Base-by-base conservation (phyloP, 1,284 basidiomycete species). In the Chiua sp. region DNA sequence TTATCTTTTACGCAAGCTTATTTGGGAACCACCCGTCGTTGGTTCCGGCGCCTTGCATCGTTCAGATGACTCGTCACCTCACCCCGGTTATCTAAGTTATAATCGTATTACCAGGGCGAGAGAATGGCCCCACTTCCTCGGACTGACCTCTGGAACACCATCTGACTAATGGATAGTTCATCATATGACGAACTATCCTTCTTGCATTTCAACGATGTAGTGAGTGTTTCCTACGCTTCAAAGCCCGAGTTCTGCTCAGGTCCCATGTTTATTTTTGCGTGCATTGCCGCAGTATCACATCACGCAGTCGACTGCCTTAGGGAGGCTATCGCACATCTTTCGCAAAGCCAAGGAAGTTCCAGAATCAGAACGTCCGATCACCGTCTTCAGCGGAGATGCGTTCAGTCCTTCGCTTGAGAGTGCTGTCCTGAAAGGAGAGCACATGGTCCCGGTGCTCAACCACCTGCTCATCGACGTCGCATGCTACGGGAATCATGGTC, bases 371-470 rank as follows among this genome's bases (percentile, higher is more conserved):
- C 35, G 35, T 22, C 51, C 53, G 35, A 49, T 57, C 20, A 53
- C 33, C 20, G n/a, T 58, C 22, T 65, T 58, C 55, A 56, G 59
- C 15, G 62, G 66, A 23, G 69, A 72, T 47, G 57, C 51, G 0
- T 61, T 64, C 46, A 63, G 63, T 22, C 71, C 64, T 18, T 67
- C 68, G 13, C 59, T 64, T 4, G 65, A 65, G 59, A 64, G 59
- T 42, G 59, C 61, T 20, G 57, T 69, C 28, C 55, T 60, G 55
- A 65, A 70, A 57, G 68, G 61, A 20, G 60, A 59, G 51, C 50
- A 68, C 11, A 57, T 57, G 47, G 37, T 53, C 37, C 59, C 52
- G 16, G 39, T 55, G 10, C 52, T 65, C 32, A 64, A 59, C 28
- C 57, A 56, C 26, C 56, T 70, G 37, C 46, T 69, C 20, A 6